Base-by-base conservation (phyloP, 306 rosid species). In the Cicer pinnatifidum region DNA sequence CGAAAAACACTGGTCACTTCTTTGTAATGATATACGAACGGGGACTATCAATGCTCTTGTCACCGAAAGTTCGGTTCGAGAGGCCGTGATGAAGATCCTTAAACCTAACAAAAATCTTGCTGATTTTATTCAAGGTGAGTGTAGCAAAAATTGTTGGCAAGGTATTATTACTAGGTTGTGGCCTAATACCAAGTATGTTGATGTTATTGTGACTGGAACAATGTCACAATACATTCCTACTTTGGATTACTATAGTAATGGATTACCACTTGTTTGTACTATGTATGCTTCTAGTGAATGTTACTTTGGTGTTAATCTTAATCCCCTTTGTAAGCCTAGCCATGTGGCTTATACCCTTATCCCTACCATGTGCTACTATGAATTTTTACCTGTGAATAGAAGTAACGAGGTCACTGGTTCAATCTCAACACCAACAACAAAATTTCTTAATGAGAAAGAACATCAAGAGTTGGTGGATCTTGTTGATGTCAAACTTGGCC, bases 151-250 rank as follows among this genome's bases (percentile, higher is more conserved):
- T 9, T 80, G 79, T 0, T 94, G 97, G 98, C 84, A 71, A 13
- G 98, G 98, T 80, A 94, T 94, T 7, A 89, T 94, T 0, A 82
- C 91, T 0, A 79, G 89, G 82, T 37, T 94, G 41, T 94, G 98
- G 97, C 97, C 96, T 4, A 91, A 89, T 77, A 88, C 98, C 0
- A 89, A 89, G 81, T 91, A 91, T 78, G 91, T 94, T 80, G 97
- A 91, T 81, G 98, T 91, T 56, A 94, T 91, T 58, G 98, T 94
- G 68, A 94, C 97, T 0, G 98, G 98, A 67, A 82, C 98, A 28
- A 94, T 94, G 98, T 90, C 98, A 50, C 97, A 94, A 81, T 91
- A 94, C 43, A 88, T 94, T 66, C 91, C 90, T 7, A 94, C 92
- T 7, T 73, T 94, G 58, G 98, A 94, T 71, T 82, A 87, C 52